Evolutionary conservation across 2,329 filamentous ascomycete genomes (phyloP), one percentile per base, ranked within the genome.

Genomic region (Botrytis fragariae): DNA sequence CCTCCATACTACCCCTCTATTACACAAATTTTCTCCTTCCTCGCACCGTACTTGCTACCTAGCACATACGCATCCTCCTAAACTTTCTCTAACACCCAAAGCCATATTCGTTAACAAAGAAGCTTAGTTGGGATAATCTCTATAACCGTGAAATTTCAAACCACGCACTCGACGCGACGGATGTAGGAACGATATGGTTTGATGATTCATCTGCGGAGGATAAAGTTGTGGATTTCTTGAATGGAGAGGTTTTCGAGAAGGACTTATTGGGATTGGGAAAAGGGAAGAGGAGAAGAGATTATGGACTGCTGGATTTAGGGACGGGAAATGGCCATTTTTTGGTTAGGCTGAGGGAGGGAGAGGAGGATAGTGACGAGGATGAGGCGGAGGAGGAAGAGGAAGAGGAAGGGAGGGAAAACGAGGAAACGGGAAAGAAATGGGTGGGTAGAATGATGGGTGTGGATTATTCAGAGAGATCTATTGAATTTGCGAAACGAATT

Each of bases 171-270:
- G 90, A 97, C 83, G 89, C 93, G 16, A 83, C 88, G 73, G 93
- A 97, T 85, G 92, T 92, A 74, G 95, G 95, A 77, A 97, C 94
- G 44, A 90, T 96, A 79, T 99, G 96, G 96, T 99, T 99, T 87
- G 92, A 94, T 81, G 96, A 98, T 84, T 93, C 94, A 45, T 90
- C 92, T 80, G 96, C 96, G 75, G 93, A 97, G 80, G 86, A 90
- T 75, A 95, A 95, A 80, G 90, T 97, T 74, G 83, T 97, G 37
- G 82, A 83, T 86, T n/a, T 91, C 95, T 76, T 81, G 12, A 62
- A 77, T 6, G 67, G 73, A 35, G 73, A 77, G 39, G 74, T 80
- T 45, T 67, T 75, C 1, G 69, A 69, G 25, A 64, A 76, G 22
- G 65, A 72, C 2, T 67, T 79, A 20, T 69, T 80, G 1, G 71